A percentile compares a stretch with the other conserved stretches of the same genome.
Conservation (phyloP, 2,329 filamentous ascomycete genomes). For the Pseudopyrenochaeta lycopersici region DNA sequence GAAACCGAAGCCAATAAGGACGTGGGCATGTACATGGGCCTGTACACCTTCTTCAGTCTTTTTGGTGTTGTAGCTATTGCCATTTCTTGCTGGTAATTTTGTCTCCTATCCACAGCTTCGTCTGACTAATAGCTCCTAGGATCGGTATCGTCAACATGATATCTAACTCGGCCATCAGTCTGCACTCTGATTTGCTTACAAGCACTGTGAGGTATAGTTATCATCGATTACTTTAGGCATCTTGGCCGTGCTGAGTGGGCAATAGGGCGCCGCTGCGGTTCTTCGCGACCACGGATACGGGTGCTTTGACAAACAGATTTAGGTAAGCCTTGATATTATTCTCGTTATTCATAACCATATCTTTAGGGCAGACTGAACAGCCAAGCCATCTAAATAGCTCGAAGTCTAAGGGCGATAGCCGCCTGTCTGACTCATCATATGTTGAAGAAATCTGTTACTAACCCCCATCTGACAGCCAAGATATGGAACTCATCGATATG, state of each 20-base stretch:
- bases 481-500: constrained; percentile 52
- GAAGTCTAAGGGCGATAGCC: no score
- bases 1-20: background rate
- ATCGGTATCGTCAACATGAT: background rate
- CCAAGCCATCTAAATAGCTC: no score
- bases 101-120: background rate
- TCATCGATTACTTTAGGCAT: no score
- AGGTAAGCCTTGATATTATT: no score
- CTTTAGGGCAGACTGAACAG: no score
- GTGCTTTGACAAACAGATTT: constrained; percentile 22
- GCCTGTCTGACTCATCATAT: no score
- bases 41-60: constrained; percentile 1
- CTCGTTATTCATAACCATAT: no score
- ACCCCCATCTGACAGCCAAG: constrained; percentile 33
- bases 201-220: no score
- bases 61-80: background rate
- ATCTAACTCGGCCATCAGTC: background rate
- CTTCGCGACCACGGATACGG: constrained; percentile 23
- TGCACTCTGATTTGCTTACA: no score
- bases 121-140: no score
- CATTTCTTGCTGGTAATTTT: constrained; percentile 1
- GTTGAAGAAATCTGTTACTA: no score
- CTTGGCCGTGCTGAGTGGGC: no score
- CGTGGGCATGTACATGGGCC: background rate
- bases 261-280: constrained; percentile 5